Evolutionary conservation across 2,329 filamentous ascomycete genomes (phyloP), one percentile per base, ranked within the genome.

Genomic region (Diplocarpon rosae): DNA sequence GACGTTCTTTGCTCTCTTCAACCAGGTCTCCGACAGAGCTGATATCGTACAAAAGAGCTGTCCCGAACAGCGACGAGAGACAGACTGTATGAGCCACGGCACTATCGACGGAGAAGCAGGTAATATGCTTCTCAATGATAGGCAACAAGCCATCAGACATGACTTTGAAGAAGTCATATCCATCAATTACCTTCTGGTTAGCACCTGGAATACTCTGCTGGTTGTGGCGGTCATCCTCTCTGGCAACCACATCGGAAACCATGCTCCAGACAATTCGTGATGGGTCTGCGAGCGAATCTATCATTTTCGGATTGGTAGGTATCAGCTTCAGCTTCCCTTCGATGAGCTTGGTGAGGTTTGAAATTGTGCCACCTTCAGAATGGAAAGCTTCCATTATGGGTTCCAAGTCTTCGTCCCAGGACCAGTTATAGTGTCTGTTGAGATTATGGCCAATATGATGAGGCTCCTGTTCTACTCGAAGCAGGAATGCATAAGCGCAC

Each of bases 41-140:
- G 16, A 46, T 45, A 15, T 59, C 52, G 24, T 43, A 30, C 12
- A 27, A 29, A 10, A 78, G 56, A 39, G 63, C 63, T 8, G 59
- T 42, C 31, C 62, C 67, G 15, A 74, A 59, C 8, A 77, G 66
- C 5, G 66, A 64, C 6, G 67, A 62, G 17, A 78, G 61, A 12
- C 63, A 61, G 1, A 53, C 52, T 14, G 76, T 60, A 40, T 60
- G 50, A n/a, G 40, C 37, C 11, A 67, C 53, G 1, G 70, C 66
- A 24, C 64, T 66, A 2, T 78, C 73, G 12, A 62, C 61, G 12
- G 63, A 64, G 14, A 80, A 62, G 39, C 66, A 66, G 9, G 73
- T 76, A 34, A 73, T 67, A 44, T 71, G 69, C 52, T 75, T 79
- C 27, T 78, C 73, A 35, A 79, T 68, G 43, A 73, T 65, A 3